A percentile compares a stretch with the other conserved stretches of the same genome.
These are phyloP conservation scores for Annona squamosa DNA, from an alignment of 164 flowering plant genomes.

Conservation along the genomic window DNA sequence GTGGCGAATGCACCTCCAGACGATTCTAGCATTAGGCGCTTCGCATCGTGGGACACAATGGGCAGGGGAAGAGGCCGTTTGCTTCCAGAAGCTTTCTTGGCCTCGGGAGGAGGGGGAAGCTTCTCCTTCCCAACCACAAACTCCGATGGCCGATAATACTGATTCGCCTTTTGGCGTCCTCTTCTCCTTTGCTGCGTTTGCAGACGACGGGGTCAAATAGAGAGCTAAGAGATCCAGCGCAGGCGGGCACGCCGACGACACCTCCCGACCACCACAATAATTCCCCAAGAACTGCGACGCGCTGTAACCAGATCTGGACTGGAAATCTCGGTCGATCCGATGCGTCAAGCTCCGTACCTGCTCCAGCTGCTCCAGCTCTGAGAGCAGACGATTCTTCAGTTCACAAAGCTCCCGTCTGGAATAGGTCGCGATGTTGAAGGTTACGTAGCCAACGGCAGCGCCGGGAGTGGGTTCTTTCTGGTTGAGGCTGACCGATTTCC, in stretches of 20 bases:
- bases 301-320: constrained; percentile 23
- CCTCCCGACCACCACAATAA: constrained; percentile 11
- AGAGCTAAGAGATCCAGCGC: neutral
- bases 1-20: neutral
- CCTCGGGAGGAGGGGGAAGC: constrained; percentile 13
- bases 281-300: constrained; percentile 13
- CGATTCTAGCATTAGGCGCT: constrained; percentile 25
- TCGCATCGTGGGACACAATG: constrained; percentile 13
- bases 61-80: constrained; percentile 31
- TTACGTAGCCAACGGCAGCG: constrained; percentile 13
- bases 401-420: constrained; percentile 43
- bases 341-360: constrained; percentile 36
- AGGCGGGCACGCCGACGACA: constrained; percentile 4
- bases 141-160: constrained; percentile 10
- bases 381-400: constrained; percentile 37
- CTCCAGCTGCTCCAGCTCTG: constrained; percentile 59
- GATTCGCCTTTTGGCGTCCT: constrained; percentile 17
- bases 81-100: constrained; percentile 35
- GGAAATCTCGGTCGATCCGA: constrained; percentile 45
- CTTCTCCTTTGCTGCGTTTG: constrained; percentile 14
- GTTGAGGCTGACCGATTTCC: constrained; percentile 13
- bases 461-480: neutral
- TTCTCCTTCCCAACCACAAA: constrained; percentile 11
- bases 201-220: constrained; percentile 4
- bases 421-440: constrained; percentile 32